Evolutionary conservation across 1,139 yeast genomes (phyloP), one percentile per base, ranked within the genome.

Genomic region (Martiniozyma asiatica): DNA sequence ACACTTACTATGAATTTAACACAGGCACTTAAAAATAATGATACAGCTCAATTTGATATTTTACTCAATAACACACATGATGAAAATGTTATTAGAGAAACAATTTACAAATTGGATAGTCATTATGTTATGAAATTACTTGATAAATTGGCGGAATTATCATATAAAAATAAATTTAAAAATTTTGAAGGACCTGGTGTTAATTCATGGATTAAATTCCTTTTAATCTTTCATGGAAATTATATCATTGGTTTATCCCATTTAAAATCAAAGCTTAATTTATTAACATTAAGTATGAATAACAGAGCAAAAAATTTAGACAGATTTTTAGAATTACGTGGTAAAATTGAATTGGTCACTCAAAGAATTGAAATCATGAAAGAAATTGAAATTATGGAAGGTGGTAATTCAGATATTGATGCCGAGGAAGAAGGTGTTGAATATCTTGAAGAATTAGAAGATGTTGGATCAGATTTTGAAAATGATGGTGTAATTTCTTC

Each of bases 161-260:
- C 84, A 36, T 77, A 87, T 8, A 69, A 92, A 45, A 50, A 50
- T 27, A 39, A 38, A 27, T 40, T 38, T 14, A 31, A 38, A 15
- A 42, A 44, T 25, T 45, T 47, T 20, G 85, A 85, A 40, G 34
- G 31, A 21, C 25, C 31, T 21, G 21, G 33, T 6, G 63, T 89
- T 40, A 77, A 79, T 40, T 65, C 73, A 29, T 89, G 99, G 99
- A 75, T 87, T 41, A 82, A 87, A 52, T 87, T 96, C 92, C 76
- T 85, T 30, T 63, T 92, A 47, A 76, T 89, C 27, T 73, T 80
- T 23, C 98, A 92, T 52, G 98, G 98, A 24, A 89, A 93, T 2
- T 74, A 73, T 39, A 41, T 68, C 31, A 57, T 43, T 26, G 32
- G 35, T n/a, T 33, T 32, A 5, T 30, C 40, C 4, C 37, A 37